These are phyloP conservation scores for Millerozyma acaciae DNA, from an alignment of 805 yeast species.

Conservation along the genomic window DNA sequence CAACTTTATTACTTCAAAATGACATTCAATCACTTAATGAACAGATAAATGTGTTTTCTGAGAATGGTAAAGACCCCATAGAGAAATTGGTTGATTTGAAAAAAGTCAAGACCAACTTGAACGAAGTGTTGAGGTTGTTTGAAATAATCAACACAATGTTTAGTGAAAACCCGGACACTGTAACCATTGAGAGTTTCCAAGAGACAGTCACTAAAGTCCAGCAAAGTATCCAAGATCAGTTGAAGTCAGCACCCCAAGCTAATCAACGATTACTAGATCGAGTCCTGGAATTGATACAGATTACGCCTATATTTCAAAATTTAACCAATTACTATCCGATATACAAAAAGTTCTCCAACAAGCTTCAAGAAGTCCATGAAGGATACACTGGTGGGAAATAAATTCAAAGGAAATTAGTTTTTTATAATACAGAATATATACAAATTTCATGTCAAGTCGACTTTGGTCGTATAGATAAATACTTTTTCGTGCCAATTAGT, in stretches of 20 bases:
- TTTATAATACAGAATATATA: too few relatives aligned
- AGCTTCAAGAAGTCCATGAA: slow-evolving; percentile 24
- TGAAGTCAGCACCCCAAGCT: slow-evolving; percentile 25
- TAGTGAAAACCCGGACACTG: slow-evolving; percentile 6
- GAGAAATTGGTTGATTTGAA: slow-evolving; percentile 43
- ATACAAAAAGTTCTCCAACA: slow-evolving; percentile 45
- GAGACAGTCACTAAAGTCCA: slow-evolving; percentile 42
- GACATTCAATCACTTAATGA: slow-evolving; percentile 34
- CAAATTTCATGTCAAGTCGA: too few relatives aligned
- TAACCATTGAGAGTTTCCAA: slow-evolving; percentile 16
- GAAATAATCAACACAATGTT: slow-evolving; percentile 28
- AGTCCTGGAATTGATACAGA: slow-evolving; percentile 43
- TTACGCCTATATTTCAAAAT: slow-evolving; percentile 52
- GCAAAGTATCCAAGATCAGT: slow-evolving; percentile 42
- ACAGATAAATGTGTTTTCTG: slow-evolving; percentile 8
- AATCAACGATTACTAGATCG: slow-evolving; percentile 31
- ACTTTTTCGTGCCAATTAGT: too few relatives aligned
- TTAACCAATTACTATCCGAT: slow-evolving; percentile 47
- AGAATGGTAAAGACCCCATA: slow-evolving; percentile 18
- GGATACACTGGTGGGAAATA: slow-evolving; percentile 1
- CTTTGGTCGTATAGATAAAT: too few relatives aligned
- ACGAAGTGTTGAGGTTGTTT: slow-evolving; percentile 43
- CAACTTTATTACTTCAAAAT: slow-evolving; percentile 52
- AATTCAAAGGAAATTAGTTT: background rate
- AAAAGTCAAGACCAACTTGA: slow-evolving; percentile 42